Percentiles rank a stretch among this genome's conserved stretches.
These are phyloP conservation scores for Gastrolobium villosum DNA, from an alignment of 306 rosid species.

Conservation along the genomic window DNA sequence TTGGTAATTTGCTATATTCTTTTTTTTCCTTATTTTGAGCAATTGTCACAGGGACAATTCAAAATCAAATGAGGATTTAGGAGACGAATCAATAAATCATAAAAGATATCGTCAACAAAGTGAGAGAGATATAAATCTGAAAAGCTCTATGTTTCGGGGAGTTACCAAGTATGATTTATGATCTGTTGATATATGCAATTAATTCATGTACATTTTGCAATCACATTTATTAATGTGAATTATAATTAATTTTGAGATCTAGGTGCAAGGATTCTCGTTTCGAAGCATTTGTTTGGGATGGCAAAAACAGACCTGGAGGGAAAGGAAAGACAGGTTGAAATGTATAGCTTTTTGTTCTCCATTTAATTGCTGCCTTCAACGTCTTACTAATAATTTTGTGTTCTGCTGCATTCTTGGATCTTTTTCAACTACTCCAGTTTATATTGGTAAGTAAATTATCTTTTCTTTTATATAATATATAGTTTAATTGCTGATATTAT, in stretches of 20 bases:
- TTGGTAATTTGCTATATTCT: no score
- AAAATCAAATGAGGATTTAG: background rate
- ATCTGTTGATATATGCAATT: background rate
- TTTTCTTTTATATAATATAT: background rate
- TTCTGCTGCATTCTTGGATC: background rate
- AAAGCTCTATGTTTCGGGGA: constrained; percentile 50
- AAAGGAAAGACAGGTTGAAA: constrained; percentile 46
- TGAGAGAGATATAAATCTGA: background rate
- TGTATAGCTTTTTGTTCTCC: background rate
- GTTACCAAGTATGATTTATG: constrained; percentile 49
- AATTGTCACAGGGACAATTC: background rate
- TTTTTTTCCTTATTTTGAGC: no score
- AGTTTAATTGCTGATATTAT: background rate
- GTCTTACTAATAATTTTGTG: constrained; percentile 9
- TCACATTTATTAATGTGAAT: background rate
- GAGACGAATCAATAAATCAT: background rate
- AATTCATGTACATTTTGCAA: background rate
- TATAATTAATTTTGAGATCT: background rate
- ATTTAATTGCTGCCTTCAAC: background rate
- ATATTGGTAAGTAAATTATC: constrained; percentile 53
- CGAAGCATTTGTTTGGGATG: constrained; percentile 55
- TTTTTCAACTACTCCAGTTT: constrained; percentile 26
- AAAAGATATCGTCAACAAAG: background rate
- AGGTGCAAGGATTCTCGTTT: constrained; percentile 37
- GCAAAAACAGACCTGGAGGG: background rate